Evolutionary conservation across 228 moss, liverwort and hornwort genomes (phyloP).

Genomic region (Sphagnum fallax): DNA sequence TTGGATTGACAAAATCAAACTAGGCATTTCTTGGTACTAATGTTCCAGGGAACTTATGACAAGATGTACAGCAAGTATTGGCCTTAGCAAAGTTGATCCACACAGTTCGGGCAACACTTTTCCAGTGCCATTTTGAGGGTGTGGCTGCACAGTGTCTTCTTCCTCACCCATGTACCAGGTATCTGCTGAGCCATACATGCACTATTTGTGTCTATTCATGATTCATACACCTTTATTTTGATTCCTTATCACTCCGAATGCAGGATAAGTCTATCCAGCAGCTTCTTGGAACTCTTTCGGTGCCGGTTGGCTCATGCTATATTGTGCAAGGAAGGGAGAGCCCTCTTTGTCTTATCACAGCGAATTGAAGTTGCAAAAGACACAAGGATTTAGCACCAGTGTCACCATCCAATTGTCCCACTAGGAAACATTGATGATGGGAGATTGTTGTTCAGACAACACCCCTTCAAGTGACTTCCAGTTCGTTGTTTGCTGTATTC

Average conservation of each 20-base stretch:
- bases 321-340: slow-evolving; percentile 30
- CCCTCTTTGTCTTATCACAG: slow-evolving; percentile 14
- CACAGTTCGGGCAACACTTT: slow-evolving; percentile 14
- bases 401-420: no score
- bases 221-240: background rate
- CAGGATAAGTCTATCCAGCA: slow-evolving; percentile 8
- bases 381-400: no score
- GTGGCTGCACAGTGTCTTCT: slow-evolving; percentile 13
- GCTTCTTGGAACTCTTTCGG: slow-evolving; percentile 8
- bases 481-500: no score
- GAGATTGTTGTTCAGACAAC: no score
- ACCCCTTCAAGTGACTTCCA: no score
- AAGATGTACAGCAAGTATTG: slow-evolving; percentile 18
- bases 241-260: background rate
- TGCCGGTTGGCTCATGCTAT: slow-evolving; percentile 29
- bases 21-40: no score
- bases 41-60: no score
- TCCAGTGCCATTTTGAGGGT: slow-evolving; percentile 25
- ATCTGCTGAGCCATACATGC: background rate
- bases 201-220: background rate
- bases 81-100: slow-evolving; percentile 24
- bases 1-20: no score
- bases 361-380: background rate
- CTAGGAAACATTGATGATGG: no score
- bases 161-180: background rate